These are phyloP conservation scores for Phoenix dactylifera DNA, from an alignment of 176 grass and related monocot genomes.

Conservation along the genomic window DNA sequence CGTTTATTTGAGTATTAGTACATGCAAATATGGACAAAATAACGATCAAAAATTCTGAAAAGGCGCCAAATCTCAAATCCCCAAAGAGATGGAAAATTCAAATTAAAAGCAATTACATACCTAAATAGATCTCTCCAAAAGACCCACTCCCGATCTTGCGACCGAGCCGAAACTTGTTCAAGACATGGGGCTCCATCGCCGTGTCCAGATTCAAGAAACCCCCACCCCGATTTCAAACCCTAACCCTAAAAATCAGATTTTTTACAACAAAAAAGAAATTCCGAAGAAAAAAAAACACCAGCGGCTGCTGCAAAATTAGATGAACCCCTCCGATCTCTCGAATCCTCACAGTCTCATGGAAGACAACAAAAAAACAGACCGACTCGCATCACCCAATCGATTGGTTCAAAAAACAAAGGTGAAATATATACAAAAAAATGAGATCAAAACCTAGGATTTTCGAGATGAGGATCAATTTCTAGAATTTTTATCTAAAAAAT, in stretches of 20 bases:
- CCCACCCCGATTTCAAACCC: too few relatives aligned
- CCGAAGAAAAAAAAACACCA: neutral
- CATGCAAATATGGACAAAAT: slow-evolving; percentile 29
- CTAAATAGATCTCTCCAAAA: slow-evolving; percentile 58
- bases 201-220: neutral
- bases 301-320: too few relatives aligned
- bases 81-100: neutral
- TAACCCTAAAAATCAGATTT: slow-evolving; percentile 4
- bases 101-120: slow-evolving; percentile 4
- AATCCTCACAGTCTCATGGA: too few relatives aligned
- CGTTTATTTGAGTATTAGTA: slow-evolving; percentile 68
- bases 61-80: neutral
- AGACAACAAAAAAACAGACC: too few relatives aligned
- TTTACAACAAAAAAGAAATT: slow-evolving; percentile 30
- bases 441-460: too few relatives aligned
- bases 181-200: slow-evolving; percentile 53
- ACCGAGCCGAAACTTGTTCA: slow-evolving; percentile 54
- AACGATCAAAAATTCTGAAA: neutral
- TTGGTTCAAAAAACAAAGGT: too few relatives aligned
- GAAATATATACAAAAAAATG: too few relatives aligned
- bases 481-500: too few relatives aligned
- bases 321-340: too few relatives aligned
- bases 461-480: too few relatives aligned
- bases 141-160: slow-evolving; percentile 63
- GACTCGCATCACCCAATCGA: too few relatives aligned